Conservation (phyloP, 1,139 yeast genomes). For the Yarrowia galli region DNA sequence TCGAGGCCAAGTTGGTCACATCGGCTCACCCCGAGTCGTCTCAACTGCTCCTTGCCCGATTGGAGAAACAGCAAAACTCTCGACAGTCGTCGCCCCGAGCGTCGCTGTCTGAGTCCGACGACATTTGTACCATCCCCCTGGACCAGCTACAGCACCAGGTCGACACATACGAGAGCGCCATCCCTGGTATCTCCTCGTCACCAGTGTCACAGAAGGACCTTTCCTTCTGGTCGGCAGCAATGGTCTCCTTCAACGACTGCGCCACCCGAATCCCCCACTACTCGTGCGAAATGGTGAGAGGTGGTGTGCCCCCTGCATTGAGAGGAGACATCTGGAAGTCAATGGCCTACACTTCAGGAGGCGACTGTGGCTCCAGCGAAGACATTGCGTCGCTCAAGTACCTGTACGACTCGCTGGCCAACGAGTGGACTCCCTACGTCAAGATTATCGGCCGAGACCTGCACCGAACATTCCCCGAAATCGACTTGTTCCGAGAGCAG, state of each 20-base stretch:
- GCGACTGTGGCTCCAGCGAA: conserved; percentile 42
- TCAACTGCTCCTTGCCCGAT: conserved; percentile 36
- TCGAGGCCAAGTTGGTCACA: conserved; percentile 32
- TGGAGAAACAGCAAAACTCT: conserved; percentile 36
- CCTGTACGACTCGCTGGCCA: conserved; percentile 54
- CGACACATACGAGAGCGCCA: conserved; percentile 26
- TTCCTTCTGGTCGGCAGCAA: conserved; percentile 51
- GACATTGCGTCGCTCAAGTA: conserved; percentile 46
- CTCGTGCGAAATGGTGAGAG: conserved; percentile 48
- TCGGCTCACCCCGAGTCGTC: conserved; percentile 40
- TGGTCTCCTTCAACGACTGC: conserved; percentile 50
- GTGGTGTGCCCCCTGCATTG: conserved; percentile 53
- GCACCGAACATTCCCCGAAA: conserved; percentile 67
- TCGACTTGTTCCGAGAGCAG: conserved; percentile 59
- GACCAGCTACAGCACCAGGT: conserved; percentile 30
- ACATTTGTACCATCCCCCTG: conserved; percentile 36
- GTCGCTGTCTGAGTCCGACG: conserved; percentile 28
- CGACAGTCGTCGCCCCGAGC: conserved; percentile 31
- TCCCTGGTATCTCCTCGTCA: conserved; percentile 33
- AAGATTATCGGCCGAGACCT: conserved; percentile 69
- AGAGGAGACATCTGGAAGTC: conserved; percentile 53
- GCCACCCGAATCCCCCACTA: conserved; percentile 50
- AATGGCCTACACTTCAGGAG: conserved; percentile 50
- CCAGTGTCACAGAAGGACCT: conserved; percentile 46
- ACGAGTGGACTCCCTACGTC: conserved; percentile 56